phyloP scores from a whole-genome alignment of 73 alveolate genomes.

The Durusdinium trenchii region DNA sequence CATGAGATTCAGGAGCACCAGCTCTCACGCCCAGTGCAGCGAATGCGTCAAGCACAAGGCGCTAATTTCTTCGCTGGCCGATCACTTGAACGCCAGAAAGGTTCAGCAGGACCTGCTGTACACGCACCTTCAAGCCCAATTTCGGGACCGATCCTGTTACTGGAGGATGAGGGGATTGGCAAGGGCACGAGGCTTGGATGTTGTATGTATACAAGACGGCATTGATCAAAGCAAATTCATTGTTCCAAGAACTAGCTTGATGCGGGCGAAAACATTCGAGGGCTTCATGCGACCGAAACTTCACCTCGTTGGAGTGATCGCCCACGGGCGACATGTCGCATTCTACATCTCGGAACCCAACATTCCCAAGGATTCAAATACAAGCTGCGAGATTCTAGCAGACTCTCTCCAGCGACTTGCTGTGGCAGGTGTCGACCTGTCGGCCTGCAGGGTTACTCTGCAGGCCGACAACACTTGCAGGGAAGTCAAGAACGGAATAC shows the following conservation, averaged over 20 bases:
- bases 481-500: slow-evolving; percentile 14
- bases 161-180: not conserved
- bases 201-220: not conserved
- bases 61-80: not conserved
- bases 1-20: not conserved
- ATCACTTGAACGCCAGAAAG: slow-evolving; percentile 2
- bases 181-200: not conserved
- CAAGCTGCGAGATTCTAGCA: not conserved
- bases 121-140: not conserved
- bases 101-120: not conserved
- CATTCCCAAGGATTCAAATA: not conserved
- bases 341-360: not conserved
- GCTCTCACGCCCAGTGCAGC: slow-evolving; percentile 28
- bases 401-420: not conserved
- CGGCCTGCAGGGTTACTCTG: not conserved
- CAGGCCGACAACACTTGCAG: slow-evolving; percentile 43
- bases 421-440: not conserved
- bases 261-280: not conserved
- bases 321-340: not conserved
- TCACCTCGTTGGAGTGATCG: not conserved
- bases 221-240: slow-evolving; percentile 6
- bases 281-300: not conserved
- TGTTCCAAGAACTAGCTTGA: not conserved
- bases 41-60: slow-evolving; percentile 22
- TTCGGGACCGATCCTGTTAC: not conserved